Percentiles rank a stretch among this genome's conserved stretches.
phyloP scores from a whole-genome alignment of 1,284 basidiomycete species.

The Rhodotorula sp. region DNA sequence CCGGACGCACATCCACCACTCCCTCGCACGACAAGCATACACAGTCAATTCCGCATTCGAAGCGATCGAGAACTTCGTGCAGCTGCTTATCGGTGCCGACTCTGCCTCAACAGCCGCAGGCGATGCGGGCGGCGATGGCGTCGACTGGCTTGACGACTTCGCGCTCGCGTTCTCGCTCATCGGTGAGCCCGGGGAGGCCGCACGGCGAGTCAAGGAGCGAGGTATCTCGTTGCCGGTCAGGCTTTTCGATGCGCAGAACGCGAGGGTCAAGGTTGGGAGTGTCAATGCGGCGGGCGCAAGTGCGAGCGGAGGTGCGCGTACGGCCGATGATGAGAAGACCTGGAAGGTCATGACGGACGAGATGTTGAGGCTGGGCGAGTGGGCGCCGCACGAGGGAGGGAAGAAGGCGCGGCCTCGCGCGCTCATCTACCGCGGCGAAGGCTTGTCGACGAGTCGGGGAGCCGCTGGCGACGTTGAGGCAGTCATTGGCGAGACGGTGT shows the following conservation, averaged over 20 bases:
- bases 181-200: neutral
- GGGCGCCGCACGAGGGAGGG: constrained; percentile 20
- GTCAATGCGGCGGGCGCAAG: neutral
- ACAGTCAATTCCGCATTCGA: constrained; percentile 53
- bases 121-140: neutral
- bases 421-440: neutral
- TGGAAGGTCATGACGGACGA: constrained; percentile 28
- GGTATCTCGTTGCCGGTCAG: constrained; percentile 4
- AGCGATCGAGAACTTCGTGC: constrained; percentile 53
- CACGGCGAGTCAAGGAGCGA: neutral
- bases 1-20: constrained; percentile 53
- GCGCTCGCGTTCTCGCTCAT: constrained; percentile 51
- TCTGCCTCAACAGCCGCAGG: neutral
- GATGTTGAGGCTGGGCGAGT: constrained; percentile 9
- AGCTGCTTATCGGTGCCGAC: constrained; percentile 44
- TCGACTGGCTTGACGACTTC: constrained; percentile 54
- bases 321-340: neutral
- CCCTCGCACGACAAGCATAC: constrained; percentile 56
- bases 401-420: constrained; percentile 32
- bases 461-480: constrained; percentile 15
- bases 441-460: too few species aligned
- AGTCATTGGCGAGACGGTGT: constrained; percentile 46
- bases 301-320: neutral
- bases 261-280: constrained; percentile 14
- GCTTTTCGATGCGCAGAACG: constrained; percentile 34